Evolutionary conservation across 2,329 filamentous ascomycete species (phyloP), one percentile per base, ranked within the genome.

Genomic region (Apiospora aurea): DNA sequence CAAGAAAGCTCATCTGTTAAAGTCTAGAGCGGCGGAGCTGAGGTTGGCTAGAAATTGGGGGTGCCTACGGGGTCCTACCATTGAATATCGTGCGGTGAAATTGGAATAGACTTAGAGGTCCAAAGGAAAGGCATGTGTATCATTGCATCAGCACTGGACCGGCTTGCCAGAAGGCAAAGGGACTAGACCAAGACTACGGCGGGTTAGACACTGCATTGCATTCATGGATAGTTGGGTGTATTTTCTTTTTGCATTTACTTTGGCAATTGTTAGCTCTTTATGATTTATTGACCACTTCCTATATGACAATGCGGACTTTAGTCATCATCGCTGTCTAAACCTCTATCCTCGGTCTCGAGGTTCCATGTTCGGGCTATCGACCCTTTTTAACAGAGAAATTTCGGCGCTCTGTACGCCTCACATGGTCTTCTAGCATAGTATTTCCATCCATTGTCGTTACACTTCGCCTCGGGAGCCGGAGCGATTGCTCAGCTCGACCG

Each of bases 1-100:
- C 77, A 90, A 88, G 83, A 89, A 86, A 76, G 82, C 88, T 77
- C 91, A 94, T 81, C 82, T 96, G 74, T 87, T 92, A 70, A 86
- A 88, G 79, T 96, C 93, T 72, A 94, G 95, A 82, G 95, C 95
- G n/a, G 92, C 94, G 10, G 96, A 99, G 85, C 88, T 99, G 75
- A 90, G 92, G 80, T 87, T 98, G 53, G 92, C 97, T 70, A 87
- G 94, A 76, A 94, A 96, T 80, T 83, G 93, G 72, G 86, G 86
- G 71, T 90, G 91, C 74, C 80, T 98, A 80, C 85, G 90, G 70
- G 82, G 89, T 73, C 95, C 95, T 14, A 82, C 87, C 61, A 82
- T 92, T 13, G 85, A 89, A 75, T 92, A 95, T 82, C 84, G 85
- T 74, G 91, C 92, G 7, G 84, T 83, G 79, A 84, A 79, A 74